A percentile compares a stretch with the other conserved stretches of the same genome.
Conservation (phyloP, 2,329 filamentous ascomycete genomes). For the Scopulariopsis brevicaulis region DNA sequence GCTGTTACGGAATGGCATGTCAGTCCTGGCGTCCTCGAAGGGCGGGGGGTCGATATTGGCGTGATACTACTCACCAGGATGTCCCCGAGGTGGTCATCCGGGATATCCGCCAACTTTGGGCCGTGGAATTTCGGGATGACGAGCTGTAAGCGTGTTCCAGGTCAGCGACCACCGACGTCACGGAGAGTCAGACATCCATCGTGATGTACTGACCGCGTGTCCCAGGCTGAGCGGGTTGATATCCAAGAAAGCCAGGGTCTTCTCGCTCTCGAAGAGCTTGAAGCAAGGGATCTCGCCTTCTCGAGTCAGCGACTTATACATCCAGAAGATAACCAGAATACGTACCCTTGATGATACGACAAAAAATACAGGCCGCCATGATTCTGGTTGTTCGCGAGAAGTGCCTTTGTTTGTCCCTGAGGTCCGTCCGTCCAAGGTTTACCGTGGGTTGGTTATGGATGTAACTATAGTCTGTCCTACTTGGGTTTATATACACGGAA, state of each 20-base stretch:
- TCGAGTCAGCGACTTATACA: constrained; percentile 22
- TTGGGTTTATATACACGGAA: neutral
- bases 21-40: neutral
- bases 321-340: neutral
- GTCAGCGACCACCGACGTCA: neutral
- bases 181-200: neutral
- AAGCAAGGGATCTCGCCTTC: constrained; percentile 86
- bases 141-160: constrained; percentile 44
- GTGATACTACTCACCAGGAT: constrained; percentile 50
- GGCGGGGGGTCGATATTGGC: neutral
- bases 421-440: neutral
- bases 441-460: no score
- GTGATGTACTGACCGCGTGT: constrained; percentile 58
- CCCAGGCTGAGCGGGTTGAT: constrained; percentile 83
- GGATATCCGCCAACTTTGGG: constrained; percentile 82
- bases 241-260: constrained; percentile 90
- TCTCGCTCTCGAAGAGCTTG: constrained; percentile 92
- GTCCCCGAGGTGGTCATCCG: constrained; percentile 76
- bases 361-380: constrained; percentile 70
- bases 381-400: neutral
- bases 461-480: neutral
- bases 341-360: constrained; percentile 89
- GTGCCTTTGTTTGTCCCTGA: neutral
- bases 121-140: constrained; percentile 95
- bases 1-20: constrained; percentile 24